A percentile compares a stretch with the other conserved stretches of the same genome.
phyloP scores from a whole-genome alignment of 768 basidiomycete genomes.

The Suillus subaureus region DNA sequence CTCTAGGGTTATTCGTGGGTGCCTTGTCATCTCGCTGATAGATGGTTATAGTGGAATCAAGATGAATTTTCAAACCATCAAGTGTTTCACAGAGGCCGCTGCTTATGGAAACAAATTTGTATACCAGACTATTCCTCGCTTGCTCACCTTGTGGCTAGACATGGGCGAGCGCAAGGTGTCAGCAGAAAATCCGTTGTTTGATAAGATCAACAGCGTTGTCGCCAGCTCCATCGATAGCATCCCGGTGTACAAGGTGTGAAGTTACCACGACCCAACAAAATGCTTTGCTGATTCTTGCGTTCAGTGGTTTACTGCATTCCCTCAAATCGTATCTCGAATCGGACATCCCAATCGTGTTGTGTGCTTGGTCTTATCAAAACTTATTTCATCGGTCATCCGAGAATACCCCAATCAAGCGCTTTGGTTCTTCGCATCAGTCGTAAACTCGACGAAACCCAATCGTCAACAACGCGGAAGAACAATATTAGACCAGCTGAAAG shows the following conservation, averaged over 20 bases:
- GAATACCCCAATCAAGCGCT: slow-evolving; percentile 89
- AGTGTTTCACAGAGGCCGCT: slow-evolving; percentile 70
- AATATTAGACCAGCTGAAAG: slow-evolving; percentile 62
- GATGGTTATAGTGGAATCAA: slow-evolving; percentile 49
- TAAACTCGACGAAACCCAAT: slow-evolving; percentile 74
- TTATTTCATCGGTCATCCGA: slow-evolving; percentile 75
- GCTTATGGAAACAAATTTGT: slow-evolving; percentile 89
- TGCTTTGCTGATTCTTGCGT: slow-evolving; percentile 10
- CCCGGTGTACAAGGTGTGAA: slow-evolving; percentile 77
- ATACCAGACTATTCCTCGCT: slow-evolving; percentile 92
- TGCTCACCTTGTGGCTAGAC: slow-evolving; percentile 95
- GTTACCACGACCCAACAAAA: background rate
- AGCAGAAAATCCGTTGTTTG: slow-evolving; percentile 42
- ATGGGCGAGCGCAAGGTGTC: slow-evolving; percentile 58
- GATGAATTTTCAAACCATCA: slow-evolving; percentile 69
- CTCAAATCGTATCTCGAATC: slow-evolving; percentile 94
- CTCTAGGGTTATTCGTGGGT: background rate
- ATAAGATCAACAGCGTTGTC: slow-evolving; percentile 59
- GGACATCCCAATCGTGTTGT: slow-evolving; percentile 70
- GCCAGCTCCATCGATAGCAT: slow-evolving; percentile 56
- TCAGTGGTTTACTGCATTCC: slow-evolving; percentile 95
- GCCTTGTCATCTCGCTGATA: background rate
- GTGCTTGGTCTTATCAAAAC: slow-evolving; percentile 55
- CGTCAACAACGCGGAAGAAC: slow-evolving; percentile 60
- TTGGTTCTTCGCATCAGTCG: slow-evolving; percentile 90